Percentiles rank a stretch among this genome's conserved stretches.
Evolutionary conservation across 1,284 basidiomycete species (phyloP).

Genomic region (Fereydounia khargensis): DNA sequence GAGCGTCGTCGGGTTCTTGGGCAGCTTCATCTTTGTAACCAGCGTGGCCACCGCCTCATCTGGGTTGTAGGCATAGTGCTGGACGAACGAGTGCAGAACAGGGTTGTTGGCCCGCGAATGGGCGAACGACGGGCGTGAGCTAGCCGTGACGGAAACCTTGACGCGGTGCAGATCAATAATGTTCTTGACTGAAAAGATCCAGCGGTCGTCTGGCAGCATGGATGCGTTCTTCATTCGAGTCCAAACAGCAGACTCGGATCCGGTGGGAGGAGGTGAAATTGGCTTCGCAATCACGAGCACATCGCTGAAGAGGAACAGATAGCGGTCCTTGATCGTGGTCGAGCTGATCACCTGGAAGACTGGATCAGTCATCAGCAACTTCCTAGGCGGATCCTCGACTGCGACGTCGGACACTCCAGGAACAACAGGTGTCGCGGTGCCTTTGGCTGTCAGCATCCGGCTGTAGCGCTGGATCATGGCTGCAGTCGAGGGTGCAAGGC

Average conservation of each 20-base stretch:
- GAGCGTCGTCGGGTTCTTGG: constrained; percentile 61
- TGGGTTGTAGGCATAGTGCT: constrained; percentile 65
- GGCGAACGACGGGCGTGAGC: constrained; percentile 11
- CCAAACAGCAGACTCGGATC: constrained; percentile 59
- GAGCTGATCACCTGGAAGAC: constrained; percentile 90
- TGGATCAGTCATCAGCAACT: constrained; percentile 76
- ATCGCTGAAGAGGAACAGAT: constrained; percentile 92
- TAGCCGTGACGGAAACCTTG: constrained; percentile 26
- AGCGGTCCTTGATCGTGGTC: constrained; percentile 91
- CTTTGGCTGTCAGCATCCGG: constrained; percentile 36
- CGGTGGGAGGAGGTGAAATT: constrained; percentile 59
- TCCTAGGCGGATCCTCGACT: constrained; percentile 74
- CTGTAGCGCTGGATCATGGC: constrained; percentile 45
- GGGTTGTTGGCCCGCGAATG: constrained; percentile 31
- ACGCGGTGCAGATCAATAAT: constrained; percentile 37
- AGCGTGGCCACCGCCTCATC: constrained; percentile 48
- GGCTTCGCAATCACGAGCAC: constrained; percentile 76
- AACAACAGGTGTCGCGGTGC: constrained; percentile 2
- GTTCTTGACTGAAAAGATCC: constrained; percentile 45
- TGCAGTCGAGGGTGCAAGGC: constrained; percentile 30
- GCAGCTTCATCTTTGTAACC: constrained; percentile 39
- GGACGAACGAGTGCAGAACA: constrained; percentile 64
- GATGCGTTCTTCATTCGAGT: constrained; percentile 19
- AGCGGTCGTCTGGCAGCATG: constrained; percentile 22
- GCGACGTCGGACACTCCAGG: constrained; percentile 24